phyloP scores from a whole-genome alignment of 1,284 basidiomycete species.

The Ceratobasidium sp. region DNA sequence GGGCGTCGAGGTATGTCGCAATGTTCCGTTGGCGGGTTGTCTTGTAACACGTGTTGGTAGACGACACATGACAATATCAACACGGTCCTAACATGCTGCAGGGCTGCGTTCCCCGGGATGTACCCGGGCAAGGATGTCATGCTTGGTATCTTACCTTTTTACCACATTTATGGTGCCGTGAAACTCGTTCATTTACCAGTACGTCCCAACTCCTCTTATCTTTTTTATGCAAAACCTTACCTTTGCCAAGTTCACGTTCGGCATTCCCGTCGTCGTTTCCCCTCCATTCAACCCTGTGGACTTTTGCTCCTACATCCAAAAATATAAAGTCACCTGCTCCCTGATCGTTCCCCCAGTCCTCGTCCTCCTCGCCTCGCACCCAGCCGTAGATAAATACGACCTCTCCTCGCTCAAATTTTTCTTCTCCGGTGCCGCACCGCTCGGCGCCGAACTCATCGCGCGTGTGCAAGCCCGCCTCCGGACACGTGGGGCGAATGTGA shows the following conservation, averaged over 20 bases:
- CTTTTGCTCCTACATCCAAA: conserved; percentile 73
- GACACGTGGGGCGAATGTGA: conserved; percentile 55
- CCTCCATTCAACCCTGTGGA: conserved; percentile 76
- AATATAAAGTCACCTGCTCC: conserved; percentile 69
- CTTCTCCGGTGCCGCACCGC: conserved; percentile 84
- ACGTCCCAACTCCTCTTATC: not conserved
- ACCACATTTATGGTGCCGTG: conserved; percentile 66
- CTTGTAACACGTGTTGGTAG: conserved; percentile 51
- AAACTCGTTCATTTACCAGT: conserved; percentile 34
- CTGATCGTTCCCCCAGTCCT: conserved; percentile 88
- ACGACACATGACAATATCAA: conserved; percentile 75
- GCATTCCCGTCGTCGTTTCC: conserved; percentile 73
- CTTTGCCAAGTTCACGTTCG: conserved; percentile 66
- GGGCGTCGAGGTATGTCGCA: conserved; percentile 56
- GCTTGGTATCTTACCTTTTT: conserved; percentile 71
- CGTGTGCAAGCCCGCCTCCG: conserved; percentile 60
- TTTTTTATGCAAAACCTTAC: not conserved
- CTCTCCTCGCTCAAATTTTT: conserved; percentile 69
- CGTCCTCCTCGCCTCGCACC: conserved; percentile 73
- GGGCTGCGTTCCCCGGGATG: conserved; percentile 57
- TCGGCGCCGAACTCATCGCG: conserved; percentile 71
- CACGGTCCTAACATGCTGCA: conserved; percentile 61
- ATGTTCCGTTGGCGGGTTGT: not conserved
- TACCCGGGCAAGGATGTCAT: conserved; percentile 60
- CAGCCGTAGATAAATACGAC: conserved; percentile 77